phyloP scores from a whole-genome alignment of 2,329 filamentous ascomycete genomes.

The Fusarium beomiforme region DNA sequence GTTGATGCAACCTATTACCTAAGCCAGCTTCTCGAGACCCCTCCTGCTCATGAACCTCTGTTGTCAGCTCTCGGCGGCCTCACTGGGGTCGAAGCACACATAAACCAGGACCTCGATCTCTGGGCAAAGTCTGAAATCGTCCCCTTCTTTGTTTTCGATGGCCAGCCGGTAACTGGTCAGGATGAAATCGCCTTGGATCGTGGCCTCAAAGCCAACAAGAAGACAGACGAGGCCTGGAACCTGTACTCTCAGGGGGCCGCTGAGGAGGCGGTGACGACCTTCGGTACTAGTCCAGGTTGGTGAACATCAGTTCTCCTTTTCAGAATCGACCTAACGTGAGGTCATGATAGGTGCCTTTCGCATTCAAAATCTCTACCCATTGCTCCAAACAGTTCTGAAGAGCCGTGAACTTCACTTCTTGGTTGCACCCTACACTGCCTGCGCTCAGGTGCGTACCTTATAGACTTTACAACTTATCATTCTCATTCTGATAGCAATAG shows the following conservation, averaged over 20 bases:
- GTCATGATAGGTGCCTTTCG: slow-evolving; percentile 70
- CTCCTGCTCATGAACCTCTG: slow-evolving; percentile 83
- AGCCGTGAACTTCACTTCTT: slow-evolving; percentile 77
- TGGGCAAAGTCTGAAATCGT: slow-evolving; percentile 76
- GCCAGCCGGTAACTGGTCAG: slow-evolving; percentile 80
- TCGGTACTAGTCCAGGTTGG: slow-evolving; percentile 80
- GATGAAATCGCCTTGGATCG: slow-evolving; percentile 74
- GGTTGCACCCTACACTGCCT: slow-evolving; percentile 87
- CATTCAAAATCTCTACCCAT: slow-evolving; percentile 77
- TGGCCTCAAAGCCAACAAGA: slow-evolving; percentile 71
- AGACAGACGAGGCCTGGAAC: slow-evolving; percentile 84
- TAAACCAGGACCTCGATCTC: slow-evolving; percentile 78
- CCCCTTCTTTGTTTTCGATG: slow-evolving; percentile 93
- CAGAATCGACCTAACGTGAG: slow-evolving; percentile 41
- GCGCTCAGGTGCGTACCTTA: slow-evolving; percentile 74
- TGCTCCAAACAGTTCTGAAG: slow-evolving; percentile 79
- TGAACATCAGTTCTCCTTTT: background rate
- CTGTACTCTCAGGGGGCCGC: slow-evolving; percentile 85
- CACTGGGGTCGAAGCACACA: slow-evolving; percentile 79
- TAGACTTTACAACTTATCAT: background rate
- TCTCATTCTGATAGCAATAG: slow-evolving; percentile 53
- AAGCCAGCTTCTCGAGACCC: slow-evolving; percentile 76
- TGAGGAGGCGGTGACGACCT: slow-evolving; percentile 83
- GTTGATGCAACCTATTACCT: slow-evolving; percentile 94
- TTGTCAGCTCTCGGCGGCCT: slow-evolving; percentile 89